Evolutionary conservation across 78 protist species (phyloP).

Genomic region (Anaeramoeba flamelloides): DNA sequence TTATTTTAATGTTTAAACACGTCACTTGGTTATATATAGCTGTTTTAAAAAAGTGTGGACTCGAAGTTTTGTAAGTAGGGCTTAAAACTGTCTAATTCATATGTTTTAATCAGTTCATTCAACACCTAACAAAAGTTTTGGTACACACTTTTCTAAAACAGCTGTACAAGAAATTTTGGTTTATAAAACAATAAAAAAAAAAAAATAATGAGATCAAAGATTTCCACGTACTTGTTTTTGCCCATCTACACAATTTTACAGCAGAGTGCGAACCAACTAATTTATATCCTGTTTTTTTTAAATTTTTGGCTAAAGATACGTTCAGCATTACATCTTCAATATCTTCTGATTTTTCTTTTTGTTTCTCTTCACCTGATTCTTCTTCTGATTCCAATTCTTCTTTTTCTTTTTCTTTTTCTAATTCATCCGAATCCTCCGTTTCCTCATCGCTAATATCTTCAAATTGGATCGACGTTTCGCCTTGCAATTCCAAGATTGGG

Average conservation of each 20-base stretch:
- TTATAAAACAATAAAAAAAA: no score
- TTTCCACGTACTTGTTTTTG: no score
- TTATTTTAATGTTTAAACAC: no score
- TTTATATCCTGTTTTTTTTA: slow-evolving; percentile 41
- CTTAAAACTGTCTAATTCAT: no score
- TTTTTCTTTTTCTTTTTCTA: background rate
- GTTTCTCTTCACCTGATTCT: background rate
- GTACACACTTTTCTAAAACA: no score
- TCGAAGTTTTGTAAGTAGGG: no score
- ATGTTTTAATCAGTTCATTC: no score
- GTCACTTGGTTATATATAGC: no score
- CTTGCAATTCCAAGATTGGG: background rate
- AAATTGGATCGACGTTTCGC: background rate
- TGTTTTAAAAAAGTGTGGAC: no score
- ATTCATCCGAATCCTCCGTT: background rate
- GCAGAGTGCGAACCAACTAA: slow-evolving; percentile 65
- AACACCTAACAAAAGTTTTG: no score
- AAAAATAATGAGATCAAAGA: no score
- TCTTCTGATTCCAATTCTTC: background rate
- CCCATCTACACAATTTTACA: slow-evolving; percentile 81
- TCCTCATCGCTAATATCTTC: background rate
- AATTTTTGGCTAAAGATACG: background rate
- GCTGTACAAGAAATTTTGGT: no score
- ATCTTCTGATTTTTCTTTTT: background rate
- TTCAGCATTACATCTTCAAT: slow-evolving; percentile 24